Evolutionary conservation across 192 early-diverging fungal genomes (phyloP).

Genomic region (Gaertneriomyces semiglobifer): DNA sequence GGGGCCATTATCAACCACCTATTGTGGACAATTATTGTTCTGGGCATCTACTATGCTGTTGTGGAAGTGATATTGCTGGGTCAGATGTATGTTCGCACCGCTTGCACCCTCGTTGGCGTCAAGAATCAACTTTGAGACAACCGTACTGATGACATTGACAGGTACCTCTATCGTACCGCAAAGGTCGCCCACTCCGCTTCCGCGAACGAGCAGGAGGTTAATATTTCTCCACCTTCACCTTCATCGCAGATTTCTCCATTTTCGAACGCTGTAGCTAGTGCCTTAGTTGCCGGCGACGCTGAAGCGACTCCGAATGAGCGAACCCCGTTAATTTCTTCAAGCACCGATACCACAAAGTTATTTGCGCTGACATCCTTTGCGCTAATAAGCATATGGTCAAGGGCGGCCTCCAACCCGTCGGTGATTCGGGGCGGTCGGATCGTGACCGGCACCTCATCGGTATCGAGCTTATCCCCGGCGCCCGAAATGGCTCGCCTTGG

Average conservation of each 20-base stretch:
- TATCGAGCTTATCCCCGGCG: slow-evolving; percentile 2
- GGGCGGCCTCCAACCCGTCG: neutral
- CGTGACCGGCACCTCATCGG: neutral
- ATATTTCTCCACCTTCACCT: too few relatives aligned
- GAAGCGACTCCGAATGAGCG: too few relatives aligned
- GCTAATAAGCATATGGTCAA: neutral
- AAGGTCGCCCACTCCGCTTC: too few relatives aligned
- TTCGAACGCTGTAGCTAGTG: too few relatives aligned
- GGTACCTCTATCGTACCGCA: too few relatives aligned
- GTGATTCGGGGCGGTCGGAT: neutral
- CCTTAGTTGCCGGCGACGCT: too few relatives aligned
- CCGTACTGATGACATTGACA: too few relatives aligned
- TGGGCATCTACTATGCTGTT: slow-evolving; percentile 69
- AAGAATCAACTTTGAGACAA: too few relatives aligned
- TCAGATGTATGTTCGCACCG: slow-evolving; percentile 35
- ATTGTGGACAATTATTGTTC: slow-evolving; percentile 61
- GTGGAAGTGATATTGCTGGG: slow-evolving; percentile 64
- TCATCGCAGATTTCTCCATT: too few relatives aligned
- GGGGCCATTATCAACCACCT: slow-evolving; percentile 72
- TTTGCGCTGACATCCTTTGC: neutral
- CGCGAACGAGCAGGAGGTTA: too few relatives aligned
- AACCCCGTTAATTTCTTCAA: neutral
- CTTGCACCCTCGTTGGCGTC: too few relatives aligned
- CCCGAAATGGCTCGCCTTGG: slow-evolving; percentile 44
- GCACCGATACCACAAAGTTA: neutral